Evolutionary conservation across 208 protist genomes (phyloP).

Genomic region (Angomonas deanei): DNA sequence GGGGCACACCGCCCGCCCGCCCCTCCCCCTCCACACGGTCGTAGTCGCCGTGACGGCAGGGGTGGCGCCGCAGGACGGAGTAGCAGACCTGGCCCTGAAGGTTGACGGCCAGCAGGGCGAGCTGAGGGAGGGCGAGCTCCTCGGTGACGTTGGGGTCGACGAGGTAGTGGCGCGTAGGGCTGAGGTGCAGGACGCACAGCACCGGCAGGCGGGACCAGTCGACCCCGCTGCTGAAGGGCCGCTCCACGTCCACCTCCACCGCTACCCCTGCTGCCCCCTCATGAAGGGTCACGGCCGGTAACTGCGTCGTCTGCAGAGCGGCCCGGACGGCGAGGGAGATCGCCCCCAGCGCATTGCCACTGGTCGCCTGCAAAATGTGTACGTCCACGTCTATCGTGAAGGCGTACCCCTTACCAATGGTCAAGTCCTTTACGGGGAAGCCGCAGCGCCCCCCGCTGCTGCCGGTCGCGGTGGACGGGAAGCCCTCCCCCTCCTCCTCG

Average conservation of each 20-base stretch:
- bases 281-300: conserved; percentile 68
- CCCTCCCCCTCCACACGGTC: conserved; percentile 19
- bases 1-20: not conserved
- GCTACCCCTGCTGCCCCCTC: conserved; percentile 38
- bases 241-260: conserved; percentile 65
- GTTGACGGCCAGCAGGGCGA: conserved; percentile 59
- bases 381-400: conserved; percentile 81
- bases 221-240: conserved; percentile 41
- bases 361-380: conserved; percentile 55
- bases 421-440: conserved; percentile 55
- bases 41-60: conserved; percentile 57
- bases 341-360: conserved; percentile 50
- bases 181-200: conserved; percentile 47
- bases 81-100: conserved; percentile 43
- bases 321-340: conserved; percentile 58
- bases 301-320: conserved; percentile 40
- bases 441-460: conserved; percentile 15
- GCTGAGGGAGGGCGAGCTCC: conserved; percentile 78
- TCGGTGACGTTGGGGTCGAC: conserved; percentile 66
- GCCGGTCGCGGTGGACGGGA: not conserved
- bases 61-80: conserved; percentile 57
- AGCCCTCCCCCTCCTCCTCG: not conserved
- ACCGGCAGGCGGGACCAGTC: conserved; percentile 59
- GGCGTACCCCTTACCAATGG: conserved; percentile 69
- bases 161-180: conserved; percentile 72